Evolutionary conservation across 1,284 basidiomycete genomes (phyloP), one percentile per base, ranked within the genome.

Genomic region (Cystobasidiaceae sp.): DNA sequence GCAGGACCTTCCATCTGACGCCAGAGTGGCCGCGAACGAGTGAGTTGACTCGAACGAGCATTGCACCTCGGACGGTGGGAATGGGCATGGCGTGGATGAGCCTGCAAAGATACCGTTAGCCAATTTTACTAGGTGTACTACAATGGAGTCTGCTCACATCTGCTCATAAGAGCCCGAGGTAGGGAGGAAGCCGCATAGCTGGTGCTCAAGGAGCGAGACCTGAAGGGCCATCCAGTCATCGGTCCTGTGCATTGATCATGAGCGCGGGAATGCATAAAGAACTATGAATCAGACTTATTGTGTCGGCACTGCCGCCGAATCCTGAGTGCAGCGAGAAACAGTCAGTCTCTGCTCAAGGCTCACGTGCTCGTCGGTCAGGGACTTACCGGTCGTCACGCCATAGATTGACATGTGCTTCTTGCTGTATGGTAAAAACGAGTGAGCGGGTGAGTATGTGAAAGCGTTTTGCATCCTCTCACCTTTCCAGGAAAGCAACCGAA

Each of bases 61-160:
- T 90, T 0, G 90, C 89, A 15, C 87, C 90, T 54, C 89, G 85
- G n/a, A 90, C 89, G 87, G 90, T 92, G 6, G 88, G 79, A 69
- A 89, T 86, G n/a, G 90, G 90, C 87, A 92, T 90, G 30, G 61
- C 61, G 39, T 64, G 61, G 4, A 83, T 82, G 23, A 83, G 83
- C n/a, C 81, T 77, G n/a, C 85, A 74, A 0, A 86, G 13, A 48
- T n/a, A n/a, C n/a, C n/a, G n/a, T n/a, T n/a, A n/a, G n/a, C n/a
- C n/a, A n/a, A n/a, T n/a, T n/a, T n/a, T n/a, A n/a, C n/a, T n/a
- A n/a, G n/a, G n/a, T n/a, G n/a, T n/a, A n/a, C n/a, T n/a, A n/a
- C n/a, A n/a, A 44, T 13, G n/a, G n/a, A n/a, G n/a, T n/a, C 79
- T 5, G 1, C 67, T 28, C 67, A 55, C 34, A 43, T 67, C 43